Conservation (phyloP, 225 moss, liverwort and hornwort genomes). For the Climacium dendroides region DNA sequence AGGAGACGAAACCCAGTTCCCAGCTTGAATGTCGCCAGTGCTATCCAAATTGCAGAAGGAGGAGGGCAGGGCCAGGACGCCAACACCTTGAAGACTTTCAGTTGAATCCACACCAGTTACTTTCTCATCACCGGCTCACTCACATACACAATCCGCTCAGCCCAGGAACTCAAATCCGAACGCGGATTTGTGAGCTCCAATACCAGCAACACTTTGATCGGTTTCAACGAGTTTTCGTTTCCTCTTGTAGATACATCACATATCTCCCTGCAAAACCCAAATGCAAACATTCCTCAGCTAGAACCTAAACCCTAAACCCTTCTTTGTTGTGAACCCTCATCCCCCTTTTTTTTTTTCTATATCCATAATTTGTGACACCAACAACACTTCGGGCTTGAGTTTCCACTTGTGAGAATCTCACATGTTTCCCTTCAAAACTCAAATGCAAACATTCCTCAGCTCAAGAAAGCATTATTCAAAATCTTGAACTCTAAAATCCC, state of each 20-base stretch:
- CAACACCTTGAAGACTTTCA: constrained; percentile 53
- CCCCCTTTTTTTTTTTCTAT: neutral
- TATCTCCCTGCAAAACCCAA: constrained; percentile 54
- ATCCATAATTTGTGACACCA: neutral
- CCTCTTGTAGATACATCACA: constrained; percentile 30
- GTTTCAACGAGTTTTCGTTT: neutral
- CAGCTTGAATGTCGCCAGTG: neutral
- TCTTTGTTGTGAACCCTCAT: too few relatives aligned
- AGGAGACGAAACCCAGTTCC: constrained; percentile 47
- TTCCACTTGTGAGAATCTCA: constrained; percentile 7
- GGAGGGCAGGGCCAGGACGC: constrained; percentile 56
- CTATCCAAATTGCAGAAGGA: constrained; percentile 42
- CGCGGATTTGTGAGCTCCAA: constrained; percentile 27
- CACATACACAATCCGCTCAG: constrained; percentile 57
- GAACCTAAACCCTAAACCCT: neutral
- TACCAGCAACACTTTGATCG: constrained; percentile 60
- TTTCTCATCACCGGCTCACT: constrained; percentile 66
- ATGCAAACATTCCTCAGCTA: neutral
- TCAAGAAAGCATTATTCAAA: neutral
- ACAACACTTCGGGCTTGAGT: neutral
- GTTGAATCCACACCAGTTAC: constrained; percentile 73
- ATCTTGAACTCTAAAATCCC: neutral
- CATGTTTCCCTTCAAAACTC: constrained; percentile 48
- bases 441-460: neutral
- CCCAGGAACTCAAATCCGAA: constrained; percentile 25